Conservation (phyloP, 2,329 filamentous ascomycete species). For the Trichoderma oligosporum region DNA sequence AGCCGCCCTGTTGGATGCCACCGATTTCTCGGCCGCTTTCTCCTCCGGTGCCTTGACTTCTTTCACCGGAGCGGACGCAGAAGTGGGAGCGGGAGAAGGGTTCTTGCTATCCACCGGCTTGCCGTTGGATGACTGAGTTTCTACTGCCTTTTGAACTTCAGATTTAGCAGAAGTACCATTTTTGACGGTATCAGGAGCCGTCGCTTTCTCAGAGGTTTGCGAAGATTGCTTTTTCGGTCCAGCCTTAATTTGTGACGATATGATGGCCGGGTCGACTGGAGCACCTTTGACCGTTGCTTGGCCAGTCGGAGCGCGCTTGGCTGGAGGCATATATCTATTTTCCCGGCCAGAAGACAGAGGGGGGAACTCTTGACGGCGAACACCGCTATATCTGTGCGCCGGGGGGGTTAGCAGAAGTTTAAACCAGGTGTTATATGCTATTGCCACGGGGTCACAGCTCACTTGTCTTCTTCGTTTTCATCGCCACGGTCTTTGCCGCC, state of each 20-base stretch:
- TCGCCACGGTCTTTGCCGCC: slow-evolving; percentile 60
- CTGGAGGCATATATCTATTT: slow-evolving; percentile 86
- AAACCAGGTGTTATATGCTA: too few species aligned
- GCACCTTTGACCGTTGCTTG: slow-evolving; percentile 71
- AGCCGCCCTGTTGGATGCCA: slow-evolving; percentile 21
- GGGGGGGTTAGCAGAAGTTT: slow-evolving; percentile 22
- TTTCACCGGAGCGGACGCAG: slow-evolving; percentile 29
- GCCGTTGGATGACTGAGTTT: slow-evolving; percentile 29
- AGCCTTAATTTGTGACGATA: slow-evolving; percentile 71
- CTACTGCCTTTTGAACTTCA: slow-evolving; percentile 26
- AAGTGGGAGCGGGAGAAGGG: background rate
- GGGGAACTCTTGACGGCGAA: slow-evolving; percentile 71
- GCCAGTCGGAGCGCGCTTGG: slow-evolving; percentile 72
- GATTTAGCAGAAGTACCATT: slow-evolving; percentile 31
- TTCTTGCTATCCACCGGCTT: slow-evolving; percentile 33
- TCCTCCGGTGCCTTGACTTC: slow-evolving; percentile 33
- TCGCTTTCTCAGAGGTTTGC: slow-evolving; percentile 18
- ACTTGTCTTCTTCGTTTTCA: slow-evolving; percentile 92
- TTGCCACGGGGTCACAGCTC: slow-evolving; percentile 28
- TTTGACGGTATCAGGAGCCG: slow-evolving; percentile 28
- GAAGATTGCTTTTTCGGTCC: slow-evolving; percentile 38
- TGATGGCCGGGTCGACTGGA: slow-evolving; percentile 83
- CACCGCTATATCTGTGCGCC: slow-evolving; percentile 78
- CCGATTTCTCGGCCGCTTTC: slow-evolving; percentile 30
- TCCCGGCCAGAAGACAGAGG: slow-evolving; percentile 53